Evolutionary conservation across 2,329 filamentous ascomycete species (phyloP), one percentile per base, ranked within the genome.

Genomic region (Ophiocordyceps robertsii): DNA sequence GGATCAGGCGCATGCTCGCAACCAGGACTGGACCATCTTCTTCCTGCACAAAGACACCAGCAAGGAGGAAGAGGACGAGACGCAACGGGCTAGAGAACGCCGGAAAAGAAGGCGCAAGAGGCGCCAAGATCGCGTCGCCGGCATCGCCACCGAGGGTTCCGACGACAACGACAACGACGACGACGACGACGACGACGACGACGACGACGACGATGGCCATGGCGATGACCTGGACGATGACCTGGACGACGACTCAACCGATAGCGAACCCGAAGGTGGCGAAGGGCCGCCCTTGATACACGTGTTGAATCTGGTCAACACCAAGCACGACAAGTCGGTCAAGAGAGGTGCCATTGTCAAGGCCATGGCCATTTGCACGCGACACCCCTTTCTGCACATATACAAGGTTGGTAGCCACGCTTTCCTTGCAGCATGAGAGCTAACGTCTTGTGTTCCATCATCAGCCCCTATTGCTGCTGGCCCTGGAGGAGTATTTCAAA

Each of bases 11-110:
- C 92, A 98, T 64, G 80, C 92, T 47, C 78, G 92, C 33, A 90
- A 84, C 56, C 89, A 96, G 64, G 92, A 98, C 61, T 98, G 92
- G 92, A 98, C 92, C 36, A 95, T 96, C 43, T 98, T 98, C 68
- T 98, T 98, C 59, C 62, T 98, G 44, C 92, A 98, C 66, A 96
- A 96, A 61, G 92, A 98, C 60, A 85, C 82, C 4, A 89, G 79
- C 46, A 79, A 82, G 40, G 82, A 85, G 46, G 84, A 90, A 44
- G 89, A 94, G 46, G 84, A 88, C 29, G 75, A 80, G 44, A 82
- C 86, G 52, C 69, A 70, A 46, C 69, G 67, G 43, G 69, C 69
- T 33, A 80, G 74, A 49, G 66, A 71, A 54, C 68, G 70, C 51
- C 65, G 72, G 53, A 69, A 59, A 43, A 66, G 62, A 50, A 63